These are phyloP conservation scores for Chlorella sp. DNA, from an alignment of 139 green algal species.

Conservation along the genomic window DNA sequence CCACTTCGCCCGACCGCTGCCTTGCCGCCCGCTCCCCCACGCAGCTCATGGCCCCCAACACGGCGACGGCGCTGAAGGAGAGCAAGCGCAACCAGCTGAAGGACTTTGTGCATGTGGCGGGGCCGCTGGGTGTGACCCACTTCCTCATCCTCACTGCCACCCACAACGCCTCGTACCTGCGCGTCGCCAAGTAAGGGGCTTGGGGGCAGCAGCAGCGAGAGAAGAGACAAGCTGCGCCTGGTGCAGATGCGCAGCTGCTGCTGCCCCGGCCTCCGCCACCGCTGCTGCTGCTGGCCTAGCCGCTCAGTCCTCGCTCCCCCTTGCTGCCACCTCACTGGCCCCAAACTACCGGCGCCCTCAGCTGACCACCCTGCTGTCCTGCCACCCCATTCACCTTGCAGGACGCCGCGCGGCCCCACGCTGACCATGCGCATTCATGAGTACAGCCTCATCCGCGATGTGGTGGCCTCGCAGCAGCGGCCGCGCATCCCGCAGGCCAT, in stretches of 20 bases:
- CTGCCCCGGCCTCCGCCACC: background rate
- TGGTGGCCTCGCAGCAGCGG: constrained; percentile 70
- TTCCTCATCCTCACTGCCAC: constrained; percentile 95
- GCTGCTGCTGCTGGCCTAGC: background rate
- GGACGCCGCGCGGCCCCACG: constrained; percentile 90
- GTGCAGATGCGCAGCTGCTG: too few relatives aligned
- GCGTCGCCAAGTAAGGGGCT: constrained; percentile 72
- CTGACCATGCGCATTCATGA: constrained; percentile 85
- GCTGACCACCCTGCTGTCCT: background rate
- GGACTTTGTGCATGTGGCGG: constrained; percentile 97
- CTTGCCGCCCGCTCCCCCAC: background rate
- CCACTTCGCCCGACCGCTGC: background rate
- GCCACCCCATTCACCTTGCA: constrained; percentile 4
- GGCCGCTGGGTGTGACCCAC: constrained; percentile 95
- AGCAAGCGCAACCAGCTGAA: constrained; percentile 88
- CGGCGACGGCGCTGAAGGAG: constrained; percentile 86
- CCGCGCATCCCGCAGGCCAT: constrained; percentile 71
- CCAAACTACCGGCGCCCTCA: background rate
- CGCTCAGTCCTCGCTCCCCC: too few relatives aligned
- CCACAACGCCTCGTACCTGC: constrained; percentile 85
- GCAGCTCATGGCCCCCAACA: constrained; percentile 93
- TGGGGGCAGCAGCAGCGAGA: too few relatives aligned
- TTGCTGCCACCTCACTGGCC: background rate
- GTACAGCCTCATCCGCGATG: constrained; percentile 90
- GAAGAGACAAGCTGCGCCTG: too few relatives aligned